These are phyloP conservation scores for Blastobotrys arbuscula DNA, from an alignment of 1,139 yeast genomes.

Conservation along the genomic window DNA sequence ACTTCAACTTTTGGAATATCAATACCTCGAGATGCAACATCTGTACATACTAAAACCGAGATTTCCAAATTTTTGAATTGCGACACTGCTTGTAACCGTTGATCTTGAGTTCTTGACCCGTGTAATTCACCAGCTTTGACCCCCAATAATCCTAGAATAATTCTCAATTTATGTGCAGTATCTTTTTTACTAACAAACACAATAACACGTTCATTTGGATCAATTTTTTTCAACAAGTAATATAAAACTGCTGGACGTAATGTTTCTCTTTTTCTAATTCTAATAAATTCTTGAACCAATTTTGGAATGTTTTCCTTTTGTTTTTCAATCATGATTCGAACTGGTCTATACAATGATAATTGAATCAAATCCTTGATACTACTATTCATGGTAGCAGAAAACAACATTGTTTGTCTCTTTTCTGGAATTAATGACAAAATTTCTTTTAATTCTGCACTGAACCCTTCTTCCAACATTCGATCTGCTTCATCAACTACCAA, in stretches of 20 bases:
- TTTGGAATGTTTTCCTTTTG: slow-evolving; percentile 90
- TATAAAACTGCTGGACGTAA: slow-evolving; percentile 78
- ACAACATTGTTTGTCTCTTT: slow-evolving; percentile 86
- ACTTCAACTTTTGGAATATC: slow-evolving; percentile 97
- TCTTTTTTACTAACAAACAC: slow-evolving; percentile 91
- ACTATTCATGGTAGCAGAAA: slow-evolving; percentile 97
- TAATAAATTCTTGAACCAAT: slow-evolving; percentile 84
- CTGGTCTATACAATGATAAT: slow-evolving; percentile 82
- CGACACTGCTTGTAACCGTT: slow-evolving; percentile 78
- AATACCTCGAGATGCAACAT: slow-evolving; percentile 97
- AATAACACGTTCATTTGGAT: slow-evolving; percentile 67
- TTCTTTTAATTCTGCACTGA: slow-evolving; percentile 89
- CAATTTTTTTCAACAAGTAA: slow-evolving; percentile 61
- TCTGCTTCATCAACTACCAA: slow-evolving; percentile 97
- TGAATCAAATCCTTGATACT: slow-evolving; percentile 83
- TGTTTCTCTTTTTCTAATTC: slow-evolving; percentile 84
- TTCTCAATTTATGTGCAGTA: slow-evolving; percentile 78
- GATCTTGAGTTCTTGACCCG: slow-evolving; percentile 93
- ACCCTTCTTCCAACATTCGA: slow-evolving; percentile 98
- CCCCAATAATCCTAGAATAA: slow-evolving; percentile 81
- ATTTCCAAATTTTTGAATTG: slow-evolving; percentile 76
- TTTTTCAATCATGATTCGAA: slow-evolving; percentile 91
- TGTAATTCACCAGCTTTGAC: slow-evolving; percentile 87
- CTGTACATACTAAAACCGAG: slow-evolving; percentile 90
- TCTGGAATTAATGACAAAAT: slow-evolving; percentile 80